These are phyloP conservation scores for Talaromyces sp. DNA, from an alignment of 2,329 filamentous ascomycete species.

Conservation along the genomic window DNA sequence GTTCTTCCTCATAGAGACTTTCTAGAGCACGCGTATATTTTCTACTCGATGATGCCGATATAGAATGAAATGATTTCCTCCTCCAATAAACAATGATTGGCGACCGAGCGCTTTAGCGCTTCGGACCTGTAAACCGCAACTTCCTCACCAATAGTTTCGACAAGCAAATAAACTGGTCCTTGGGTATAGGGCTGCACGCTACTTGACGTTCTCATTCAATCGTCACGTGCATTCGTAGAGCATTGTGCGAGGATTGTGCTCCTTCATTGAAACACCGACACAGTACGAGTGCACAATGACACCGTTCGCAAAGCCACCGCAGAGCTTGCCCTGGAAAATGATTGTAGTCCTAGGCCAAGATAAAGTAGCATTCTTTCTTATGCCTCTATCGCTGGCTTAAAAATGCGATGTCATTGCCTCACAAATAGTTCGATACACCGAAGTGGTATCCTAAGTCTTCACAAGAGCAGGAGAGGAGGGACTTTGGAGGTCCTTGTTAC, in stretches of 20 bases:
- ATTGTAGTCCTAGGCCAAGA: constrained; percentile 78
- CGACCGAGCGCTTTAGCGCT: neutral
- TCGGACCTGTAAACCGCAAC: neutral
- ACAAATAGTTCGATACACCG: constrained; percentile 68
- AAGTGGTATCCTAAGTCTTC: constrained; percentile 52
- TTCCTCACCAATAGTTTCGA: neutral
- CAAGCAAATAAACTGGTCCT: neutral
- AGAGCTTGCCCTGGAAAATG: constrained; percentile 40
- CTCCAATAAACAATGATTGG: neutral
- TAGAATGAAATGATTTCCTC: neutral
- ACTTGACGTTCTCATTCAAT: neutral
- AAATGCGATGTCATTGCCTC: constrained; percentile 72
- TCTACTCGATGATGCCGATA: neutral
- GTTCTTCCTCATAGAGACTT: neutral
- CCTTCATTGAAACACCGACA: too few relatives aligned
- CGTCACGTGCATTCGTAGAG: too few relatives aligned
- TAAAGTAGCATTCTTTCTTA: constrained; percentile 70
- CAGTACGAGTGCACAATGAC: too few relatives aligned
- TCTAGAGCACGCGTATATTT: neutral
- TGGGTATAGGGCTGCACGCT: neutral
- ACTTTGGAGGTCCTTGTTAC: constrained; percentile 67
- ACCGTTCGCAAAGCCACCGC: neutral
- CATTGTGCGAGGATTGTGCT: too few relatives aligned
- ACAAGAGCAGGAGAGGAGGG: constrained; percentile 56
- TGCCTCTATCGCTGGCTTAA: constrained; percentile 68